phyloP scores from a whole-genome alignment of 225 moss, liverwort and hornwort species.

The Antitrichia curtipendula region DNA sequence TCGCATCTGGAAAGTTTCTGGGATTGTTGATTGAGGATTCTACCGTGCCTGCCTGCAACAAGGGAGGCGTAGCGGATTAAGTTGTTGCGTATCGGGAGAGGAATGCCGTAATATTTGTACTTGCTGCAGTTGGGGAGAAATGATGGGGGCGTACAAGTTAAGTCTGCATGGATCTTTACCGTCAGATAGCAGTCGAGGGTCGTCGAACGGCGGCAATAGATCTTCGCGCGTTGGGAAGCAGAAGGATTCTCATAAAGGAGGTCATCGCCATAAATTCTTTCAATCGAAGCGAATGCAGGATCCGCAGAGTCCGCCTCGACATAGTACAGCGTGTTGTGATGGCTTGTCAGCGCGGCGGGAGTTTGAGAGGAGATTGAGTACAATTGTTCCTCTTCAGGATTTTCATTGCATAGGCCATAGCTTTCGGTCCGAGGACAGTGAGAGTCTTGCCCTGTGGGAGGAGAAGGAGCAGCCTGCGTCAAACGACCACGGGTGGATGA shows the following conservation, averaged over 20 bases:
- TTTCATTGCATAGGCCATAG: not conserved
- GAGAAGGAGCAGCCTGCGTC: conserved; percentile 10
- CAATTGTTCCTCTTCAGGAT: not conserved
- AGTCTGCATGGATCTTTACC: not conserved
- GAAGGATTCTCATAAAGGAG: not conserved
- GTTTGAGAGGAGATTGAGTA: not conserved
- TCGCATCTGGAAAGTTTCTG: not conserved
- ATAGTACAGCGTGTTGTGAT: conserved; percentile 7
- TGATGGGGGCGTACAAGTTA: not conserved
- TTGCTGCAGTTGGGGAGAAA: not conserved
- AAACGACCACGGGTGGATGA: not conserved
- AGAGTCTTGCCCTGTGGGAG: conserved; percentile 20
- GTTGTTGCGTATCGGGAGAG: not conserved
- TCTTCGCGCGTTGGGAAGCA: not conserved
- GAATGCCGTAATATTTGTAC: not conserved
- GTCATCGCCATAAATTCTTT: not conserved
- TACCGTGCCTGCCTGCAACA: not conserved
- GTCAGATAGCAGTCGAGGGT: not conserved
- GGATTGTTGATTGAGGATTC: not conserved
- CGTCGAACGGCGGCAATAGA: not conserved
- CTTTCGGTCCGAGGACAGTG: conserved; percentile 23
- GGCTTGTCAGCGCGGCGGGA: not conserved
- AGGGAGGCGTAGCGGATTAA: not conserved
- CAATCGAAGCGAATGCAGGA: not conserved
- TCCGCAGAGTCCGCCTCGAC: not conserved